These are phyloP conservation scores for Scedosporium aurantiacum DNA, from an alignment of 2,329 filamentous ascomycete genomes.

Conservation along the genomic window DNA sequence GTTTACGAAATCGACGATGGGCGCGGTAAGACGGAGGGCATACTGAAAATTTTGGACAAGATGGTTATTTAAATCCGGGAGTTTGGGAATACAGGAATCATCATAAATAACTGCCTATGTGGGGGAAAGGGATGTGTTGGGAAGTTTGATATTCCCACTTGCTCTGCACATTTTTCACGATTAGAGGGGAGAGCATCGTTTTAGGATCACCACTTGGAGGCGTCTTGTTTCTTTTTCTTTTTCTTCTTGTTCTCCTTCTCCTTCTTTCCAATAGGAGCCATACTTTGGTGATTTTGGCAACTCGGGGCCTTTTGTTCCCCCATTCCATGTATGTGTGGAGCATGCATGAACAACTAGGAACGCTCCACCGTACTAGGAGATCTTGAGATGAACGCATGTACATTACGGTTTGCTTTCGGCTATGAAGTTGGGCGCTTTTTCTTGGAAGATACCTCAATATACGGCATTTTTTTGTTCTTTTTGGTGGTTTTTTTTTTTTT, in stretches of 20 bases:
- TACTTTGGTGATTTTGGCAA: too few relatives aligned
- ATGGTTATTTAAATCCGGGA: conserved; percentile 29
- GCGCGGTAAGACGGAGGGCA: conserved; percentile 40
- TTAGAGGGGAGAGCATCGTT: not conserved
- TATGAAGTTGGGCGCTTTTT: not conserved
- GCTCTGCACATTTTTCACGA: not conserved
- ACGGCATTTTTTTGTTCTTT: conserved; percentile 12
- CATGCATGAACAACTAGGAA: too few relatives aligned
- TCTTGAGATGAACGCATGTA: not conserved
- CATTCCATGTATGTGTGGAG: too few relatives aligned
- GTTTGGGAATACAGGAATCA: not conserved
- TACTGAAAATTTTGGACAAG: conserved; percentile 59
- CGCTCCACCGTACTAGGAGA: not conserved
- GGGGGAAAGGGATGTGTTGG: not conserved
- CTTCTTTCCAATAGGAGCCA: not conserved
- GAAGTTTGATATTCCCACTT: not conserved
- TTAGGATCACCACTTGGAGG: not conserved
- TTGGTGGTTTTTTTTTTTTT: too few relatives aligned
- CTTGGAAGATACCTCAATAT: conserved; percentile 1
- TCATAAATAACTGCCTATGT: not conserved
- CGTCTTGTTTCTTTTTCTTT: not conserved
- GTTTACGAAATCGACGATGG: conserved; percentile 55
- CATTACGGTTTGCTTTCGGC: not conserved
- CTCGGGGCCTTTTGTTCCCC: too few relatives aligned
- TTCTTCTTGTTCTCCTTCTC: not conserved